Percentiles rank a stretch among this genome's conserved stretches.
Evolutionary conservation across 768 basidiomycete species (phyloP).

Genomic region (Omphalotus guepiniiformis): DNA sequence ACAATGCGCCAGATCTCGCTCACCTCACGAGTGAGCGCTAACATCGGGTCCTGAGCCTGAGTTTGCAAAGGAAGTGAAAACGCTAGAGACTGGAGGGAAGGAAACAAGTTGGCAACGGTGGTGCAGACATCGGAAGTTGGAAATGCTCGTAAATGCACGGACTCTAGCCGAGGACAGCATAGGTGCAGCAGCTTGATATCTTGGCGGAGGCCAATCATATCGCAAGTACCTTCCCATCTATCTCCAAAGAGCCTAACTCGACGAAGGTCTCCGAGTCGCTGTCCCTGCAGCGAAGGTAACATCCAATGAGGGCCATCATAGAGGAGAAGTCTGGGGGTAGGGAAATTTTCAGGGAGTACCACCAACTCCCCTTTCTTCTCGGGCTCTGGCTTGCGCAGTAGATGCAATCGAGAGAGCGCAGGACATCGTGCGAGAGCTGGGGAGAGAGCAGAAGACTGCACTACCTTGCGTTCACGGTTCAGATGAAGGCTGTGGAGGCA

Average conservation of each 20-base stretch:
- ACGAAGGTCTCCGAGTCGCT: constrained; percentile 9
- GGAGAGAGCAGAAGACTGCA: background rate
- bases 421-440: background rate
- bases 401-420: background rate
- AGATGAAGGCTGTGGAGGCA: constrained; percentile 5
- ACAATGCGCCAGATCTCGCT: no score
- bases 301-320: constrained; percentile 10
- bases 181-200: constrained; percentile 9
- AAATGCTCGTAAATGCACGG: constrained; percentile 13
- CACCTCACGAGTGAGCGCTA: constrained; percentile 13
- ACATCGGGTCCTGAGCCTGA: constrained; percentile 11
- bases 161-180: constrained; percentile 8
- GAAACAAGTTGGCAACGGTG: constrained; percentile 9
- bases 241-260: constrained; percentile 12
- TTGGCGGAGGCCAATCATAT: constrained; percentile 10
- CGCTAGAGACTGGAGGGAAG: constrained; percentile 8
- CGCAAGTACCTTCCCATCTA: constrained; percentile 13
- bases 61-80: constrained; percentile 12
- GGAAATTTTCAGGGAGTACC: background rate
- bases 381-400: constrained; percentile 4
- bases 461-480: constrained; percentile 1
- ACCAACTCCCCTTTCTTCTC: background rate
- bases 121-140: constrained; percentile 10
- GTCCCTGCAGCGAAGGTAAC: constrained; percentile 2
- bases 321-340: background rate